These are phyloP conservation scores for Xerocomus spinulosus DNA, from an alignment of 768 basidiomycete species.

Conservation along the genomic window DNA sequence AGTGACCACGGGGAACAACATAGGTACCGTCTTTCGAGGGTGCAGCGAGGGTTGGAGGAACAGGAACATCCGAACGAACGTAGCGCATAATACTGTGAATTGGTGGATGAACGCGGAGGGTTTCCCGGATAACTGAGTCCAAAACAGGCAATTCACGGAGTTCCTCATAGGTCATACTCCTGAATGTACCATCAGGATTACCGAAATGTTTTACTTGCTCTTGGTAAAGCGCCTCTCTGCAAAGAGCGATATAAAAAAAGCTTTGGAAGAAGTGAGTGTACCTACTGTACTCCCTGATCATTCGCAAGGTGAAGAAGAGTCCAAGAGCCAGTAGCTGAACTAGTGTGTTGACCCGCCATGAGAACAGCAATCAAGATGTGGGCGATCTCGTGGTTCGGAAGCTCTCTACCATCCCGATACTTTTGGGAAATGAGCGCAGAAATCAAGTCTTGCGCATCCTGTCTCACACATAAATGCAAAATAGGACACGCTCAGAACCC, in stretches of 20 bases:
- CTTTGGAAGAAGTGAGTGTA: constrained; percentile 8
- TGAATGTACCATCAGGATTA: constrained; percentile 74
- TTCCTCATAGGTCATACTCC: constrained; percentile 81
- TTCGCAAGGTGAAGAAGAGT: constrained; percentile 80
- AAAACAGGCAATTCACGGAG: constrained; percentile 77
- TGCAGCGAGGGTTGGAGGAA: constrained; percentile 76
- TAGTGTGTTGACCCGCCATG: constrained; percentile 99
- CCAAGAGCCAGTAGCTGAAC: constrained; percentile 91
- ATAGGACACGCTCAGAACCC: not conserved
- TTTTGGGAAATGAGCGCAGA: constrained; percentile 75
- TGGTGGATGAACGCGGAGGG: constrained; percentile 88
- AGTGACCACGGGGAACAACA: constrained; percentile 87
- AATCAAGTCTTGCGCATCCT: constrained; percentile 89
- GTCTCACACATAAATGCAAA: constrained; percentile 17
- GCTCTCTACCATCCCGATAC: constrained; percentile 74
- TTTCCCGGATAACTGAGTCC: constrained; percentile 90
- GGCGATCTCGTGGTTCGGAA: constrained; percentile 89
- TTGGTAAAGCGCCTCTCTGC: constrained; percentile 75
- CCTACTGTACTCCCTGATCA: constrained; percentile 69
- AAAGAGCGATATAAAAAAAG: not conserved
- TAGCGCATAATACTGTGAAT: constrained; percentile 95
- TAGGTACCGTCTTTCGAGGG: constrained; percentile 72
- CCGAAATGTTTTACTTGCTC: constrained; percentile 86
- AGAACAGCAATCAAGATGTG: constrained; percentile 98
- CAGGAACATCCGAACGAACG: constrained; percentile 77